Evolutionary conservation across 805 yeast species (phyloP), one percentile per base, ranked within the genome.

Genomic region (Kodamaea neixiangensis): DNA sequence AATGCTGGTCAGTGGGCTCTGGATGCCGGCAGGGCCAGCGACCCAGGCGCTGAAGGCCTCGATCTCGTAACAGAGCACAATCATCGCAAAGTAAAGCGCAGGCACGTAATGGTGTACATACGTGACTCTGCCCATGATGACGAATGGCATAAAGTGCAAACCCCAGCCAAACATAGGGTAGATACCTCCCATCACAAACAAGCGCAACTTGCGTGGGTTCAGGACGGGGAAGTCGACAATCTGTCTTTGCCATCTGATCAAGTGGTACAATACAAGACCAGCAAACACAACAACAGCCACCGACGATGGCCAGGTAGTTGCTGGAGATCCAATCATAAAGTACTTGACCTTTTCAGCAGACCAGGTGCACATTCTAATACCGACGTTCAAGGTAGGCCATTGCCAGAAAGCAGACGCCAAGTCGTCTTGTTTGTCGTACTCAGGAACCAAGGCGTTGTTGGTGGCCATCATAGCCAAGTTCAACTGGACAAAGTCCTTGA

Each of bases 71-170:
- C 81, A 82, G 58, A 83, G 77, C 25, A 89, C 85, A 56, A 92
- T 73, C 75, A 91, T 86, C 46, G 98, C 98, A 85, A 93, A 93
- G 72, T 88, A 93, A 56, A 92, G 78, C 1, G 98, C 97, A 11
- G 99, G 99, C 58, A 91, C 81, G 69, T 93, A 93, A 68, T 93
- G 99, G 71, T 93, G 99, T 31, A 93, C 94, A 67, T 94, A 93
- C 1, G 96, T 91, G 51, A 94, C 97, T 76, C 99, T 87, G 10
- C 96, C 91, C 99, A 93, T 93, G 53, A 90, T 71, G 29, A 87
- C 81, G 71, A 93, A 93, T 31, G 99, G 98, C 62, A 88, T 64
- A 69, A 77, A 93, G 70, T 93, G 97, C 61, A 90, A 76, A 40
- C 83, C 77, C 97, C 97, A 93, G 9, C 97, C 96, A 39, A 89